Base-by-base conservation (phyloP, 805 yeast genomes). In the Saturnispora sanitii region DNA sequence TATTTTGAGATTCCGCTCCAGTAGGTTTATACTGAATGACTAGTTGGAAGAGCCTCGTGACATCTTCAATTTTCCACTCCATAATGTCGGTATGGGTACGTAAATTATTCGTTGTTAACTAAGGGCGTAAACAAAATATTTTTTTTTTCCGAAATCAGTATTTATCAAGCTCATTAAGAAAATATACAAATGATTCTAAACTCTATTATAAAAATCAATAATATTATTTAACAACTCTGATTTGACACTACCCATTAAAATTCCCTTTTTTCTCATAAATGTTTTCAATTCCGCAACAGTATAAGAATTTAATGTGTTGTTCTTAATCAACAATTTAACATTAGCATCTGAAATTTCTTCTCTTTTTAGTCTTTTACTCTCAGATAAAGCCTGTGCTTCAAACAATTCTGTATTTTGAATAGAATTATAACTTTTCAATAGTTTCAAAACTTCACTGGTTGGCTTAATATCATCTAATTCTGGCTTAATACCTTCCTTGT, bases 171-270 rank as follows among this genome's bases (percentile, higher is more conserved):
- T n/a, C n/a, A n/a, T n/a, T n/a, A n/a, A n/a, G n/a, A n/a, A n/a
- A n/a, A n/a, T n/a, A n/a, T n/a, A n/a, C n/a, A n/a, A n/a, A n/a
- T n/a, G n/a, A n/a, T n/a, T n/a, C n/a, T n/a, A n/a, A n/a, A n/a
- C n/a, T n/a, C n/a, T n/a, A n/a, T n/a, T n/a, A 11, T 53, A 58
- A 39, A 50, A 57, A 8, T 53, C 58, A 1, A 29, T 40, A 18
- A 73, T 70, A 44, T 65, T 68, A 7, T 58, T 63, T 15, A 73
- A 58, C 54, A 71, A 52, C 25, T 64, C 76, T 13, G 49, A 60
- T 49, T 71, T 73, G 36, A 57, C 65, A 2, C 59, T 49, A 0
- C 66, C 75, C 21, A 48, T 43, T 22, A 55, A 58, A 16, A 68
- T 67, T 33, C 47, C 35, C 21, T 7, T 23, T 11, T 23, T 11